Percentiles rank a stretch among this genome's conserved stretches.
Conservation (phyloP, 768 basidiomycete species). For the Filobasidium floriforme region DNA sequence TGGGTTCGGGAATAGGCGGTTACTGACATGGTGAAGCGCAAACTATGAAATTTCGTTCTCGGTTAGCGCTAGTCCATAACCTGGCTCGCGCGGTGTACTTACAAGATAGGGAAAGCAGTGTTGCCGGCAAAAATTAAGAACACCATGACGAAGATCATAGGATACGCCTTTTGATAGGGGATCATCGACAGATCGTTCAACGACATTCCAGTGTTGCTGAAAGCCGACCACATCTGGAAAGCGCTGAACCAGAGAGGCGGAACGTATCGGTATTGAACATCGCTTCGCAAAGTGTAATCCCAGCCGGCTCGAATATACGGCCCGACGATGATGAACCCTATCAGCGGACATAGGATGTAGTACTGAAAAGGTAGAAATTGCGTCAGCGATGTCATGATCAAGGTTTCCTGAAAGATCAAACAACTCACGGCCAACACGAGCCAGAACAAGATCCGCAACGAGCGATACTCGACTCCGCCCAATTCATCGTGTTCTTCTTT, state of each 20-base stretch:
- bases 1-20: not conserved
- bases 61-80: not conserved
- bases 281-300: constrained; percentile 58
- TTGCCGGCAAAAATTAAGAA: constrained; percentile 83
- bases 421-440: constrained; percentile 66
- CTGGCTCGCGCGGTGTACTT: constrained; percentile 42
- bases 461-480: constrained; percentile 87
- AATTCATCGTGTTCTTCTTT: constrained; percentile 81
- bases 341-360: constrained; percentile 61
- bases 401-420: too few species aligned
- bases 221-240: constrained; percentile 78
- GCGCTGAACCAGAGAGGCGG: constrained; percentile 68
- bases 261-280: constrained; percentile 53
- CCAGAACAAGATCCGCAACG: constrained; percentile 71
- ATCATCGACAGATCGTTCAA: constrained; percentile 79
- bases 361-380: constrained; percentile 53
- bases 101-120: constrained; percentile 86
- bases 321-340: constrained; percentile 65
- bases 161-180: constrained; percentile 78
- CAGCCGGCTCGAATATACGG: constrained; percentile 61
- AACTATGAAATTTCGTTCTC: constrained; percentile 46
- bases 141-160: constrained; percentile 61
- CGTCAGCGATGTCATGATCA: too few species aligned
- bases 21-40: constrained; percentile 74
- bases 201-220: constrained; percentile 80